phyloP scores from a whole-genome alignment of 768 basidiomycete species.

The Termitomyces sp. region DNA sequence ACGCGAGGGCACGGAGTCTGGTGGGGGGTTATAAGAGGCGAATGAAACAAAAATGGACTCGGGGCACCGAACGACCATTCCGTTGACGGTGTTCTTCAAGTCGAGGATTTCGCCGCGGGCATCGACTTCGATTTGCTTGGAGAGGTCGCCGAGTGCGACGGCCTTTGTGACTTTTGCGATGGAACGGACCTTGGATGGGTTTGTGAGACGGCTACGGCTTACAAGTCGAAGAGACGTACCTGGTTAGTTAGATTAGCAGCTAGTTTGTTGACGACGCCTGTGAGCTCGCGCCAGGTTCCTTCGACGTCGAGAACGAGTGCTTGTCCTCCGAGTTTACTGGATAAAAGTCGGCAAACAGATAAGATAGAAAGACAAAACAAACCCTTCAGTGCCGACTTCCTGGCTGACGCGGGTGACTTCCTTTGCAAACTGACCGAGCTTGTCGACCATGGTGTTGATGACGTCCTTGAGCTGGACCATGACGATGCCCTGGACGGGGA shows the following conservation, averaged over 20 bases:
- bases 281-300: slow-evolving; percentile 86
- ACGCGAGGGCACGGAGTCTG: slow-evolving; percentile 60
- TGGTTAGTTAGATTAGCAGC: slow-evolving; percentile 78
- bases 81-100: slow-evolving; percentile 62
- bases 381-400: slow-evolving; percentile 83
- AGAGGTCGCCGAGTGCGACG: slow-evolving; percentile 85
- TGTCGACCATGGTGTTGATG: slow-evolving; percentile 65
- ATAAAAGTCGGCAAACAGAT: background rate
- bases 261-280: slow-evolving; percentile 78
- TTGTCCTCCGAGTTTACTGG: slow-evolving; percentile 81
- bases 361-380: background rate
- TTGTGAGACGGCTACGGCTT: background rate
- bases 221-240: slow-evolving; percentile 16
- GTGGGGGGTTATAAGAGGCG: slow-evolving; percentile 25
- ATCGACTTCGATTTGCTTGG: slow-evolving; percentile 89
- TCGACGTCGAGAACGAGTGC: slow-evolving; percentile 84
- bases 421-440: slow-evolving; percentile 82
- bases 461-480: slow-evolving; percentile 81
- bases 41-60: slow-evolving; percentile 6
- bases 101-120: slow-evolving; percentile 87
- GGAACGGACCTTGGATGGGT: slow-evolving; percentile 52
- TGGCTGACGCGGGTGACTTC: slow-evolving; percentile 84
- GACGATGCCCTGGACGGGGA: slow-evolving; percentile 71
- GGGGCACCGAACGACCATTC: slow-evolving; percentile 47
- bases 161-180: slow-evolving; percentile 93